phyloP scores from a whole-genome alignment of 768 basidiomycete genomes.

The Suillus ampliporus region DNA sequence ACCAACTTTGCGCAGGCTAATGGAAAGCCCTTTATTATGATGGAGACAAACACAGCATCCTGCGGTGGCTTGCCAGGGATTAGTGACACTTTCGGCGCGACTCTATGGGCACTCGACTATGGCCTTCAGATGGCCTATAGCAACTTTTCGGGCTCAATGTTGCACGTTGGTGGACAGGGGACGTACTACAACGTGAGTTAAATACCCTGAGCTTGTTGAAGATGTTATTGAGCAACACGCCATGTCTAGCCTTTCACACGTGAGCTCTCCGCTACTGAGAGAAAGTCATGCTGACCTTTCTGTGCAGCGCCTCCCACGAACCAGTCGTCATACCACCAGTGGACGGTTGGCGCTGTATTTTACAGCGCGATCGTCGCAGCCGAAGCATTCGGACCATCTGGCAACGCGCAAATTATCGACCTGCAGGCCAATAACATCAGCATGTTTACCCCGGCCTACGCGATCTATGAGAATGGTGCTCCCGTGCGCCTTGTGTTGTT shows the following conservation, averaged over 20 bases:
- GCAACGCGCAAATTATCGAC: constrained; percentile 43
- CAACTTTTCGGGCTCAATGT: constrained; percentile 52
- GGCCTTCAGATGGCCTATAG: constrained; percentile 53
- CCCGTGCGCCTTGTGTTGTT: constrained; percentile 49
- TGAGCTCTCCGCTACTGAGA: constrained; percentile 19
- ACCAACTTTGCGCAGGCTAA: constrained; percentile 37
- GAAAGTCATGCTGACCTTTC: background rate
- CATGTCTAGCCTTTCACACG: constrained; percentile 53
- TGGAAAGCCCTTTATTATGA: constrained; percentile 52
- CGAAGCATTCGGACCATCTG: constrained; percentile 43
- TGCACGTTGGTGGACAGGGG: constrained; percentile 55
- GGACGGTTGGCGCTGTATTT: constrained; percentile 48
- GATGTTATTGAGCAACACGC: background rate
- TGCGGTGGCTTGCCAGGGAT: constrained; percentile 62
- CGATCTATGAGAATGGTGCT: constrained; percentile 70
- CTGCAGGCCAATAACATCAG: constrained; percentile 31
- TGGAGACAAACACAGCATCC: constrained; percentile 59
- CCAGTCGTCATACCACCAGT: constrained; percentile 39
- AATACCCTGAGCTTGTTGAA: constrained; percentile 5
- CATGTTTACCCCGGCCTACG: constrained; percentile 50
- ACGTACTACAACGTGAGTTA: constrained; percentile 57
- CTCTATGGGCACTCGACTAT: constrained; percentile 58
- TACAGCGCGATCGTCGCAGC: constrained; percentile 45
- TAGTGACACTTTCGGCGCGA: constrained; percentile 53
- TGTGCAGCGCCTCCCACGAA: constrained; percentile 48